Percentiles rank a stretch among this genome's conserved stretches.
Conservation (phyloP, 495 filamentous ascomycete genomes). For the Halenospora varia region DNA sequence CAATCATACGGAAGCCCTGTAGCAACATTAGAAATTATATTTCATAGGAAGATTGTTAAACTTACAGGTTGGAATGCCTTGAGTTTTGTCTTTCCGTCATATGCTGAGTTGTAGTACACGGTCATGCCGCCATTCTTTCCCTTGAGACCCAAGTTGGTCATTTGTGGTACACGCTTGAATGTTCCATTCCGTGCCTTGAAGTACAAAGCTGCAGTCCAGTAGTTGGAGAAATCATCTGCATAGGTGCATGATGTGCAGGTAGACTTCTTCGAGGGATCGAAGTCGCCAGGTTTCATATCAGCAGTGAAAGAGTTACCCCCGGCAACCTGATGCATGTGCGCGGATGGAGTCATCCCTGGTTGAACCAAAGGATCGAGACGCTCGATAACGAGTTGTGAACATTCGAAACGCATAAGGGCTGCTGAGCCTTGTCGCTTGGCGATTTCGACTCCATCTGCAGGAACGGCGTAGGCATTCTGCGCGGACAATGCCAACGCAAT, state of each 20-base stretch:
- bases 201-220: constrained; percentile 65
- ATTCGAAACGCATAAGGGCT: constrained; percentile 3
- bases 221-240: constrained; percentile 47
- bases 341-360: background rate
- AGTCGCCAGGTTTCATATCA: background rate
- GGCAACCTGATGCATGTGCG: background rate
- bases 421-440: no score
- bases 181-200: constrained; percentile 56
- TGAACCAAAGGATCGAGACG: background rate
- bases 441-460: no score
- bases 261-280: background rate
- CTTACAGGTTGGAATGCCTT: constrained; percentile 39
- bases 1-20: constrained; percentile 71
- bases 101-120: constrained; percentile 38
- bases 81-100: constrained; percentile 37
- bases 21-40: constrained; percentile 38
- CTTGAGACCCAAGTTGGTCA: constrained; percentile 23
- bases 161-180: constrained; percentile 53
- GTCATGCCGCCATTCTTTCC: constrained; percentile 39
- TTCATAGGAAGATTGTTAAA: background rate
- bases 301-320: background rate
- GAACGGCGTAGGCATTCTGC: no score
- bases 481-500: no score
- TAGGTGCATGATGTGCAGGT: constrained; percentile 1
- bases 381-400: background rate